Percentiles rank a stretch among this genome's conserved stretches.
Evolutionary conservation across 139 green algal species (phyloP).

Genomic region (Nannochloris sp.): DNA sequence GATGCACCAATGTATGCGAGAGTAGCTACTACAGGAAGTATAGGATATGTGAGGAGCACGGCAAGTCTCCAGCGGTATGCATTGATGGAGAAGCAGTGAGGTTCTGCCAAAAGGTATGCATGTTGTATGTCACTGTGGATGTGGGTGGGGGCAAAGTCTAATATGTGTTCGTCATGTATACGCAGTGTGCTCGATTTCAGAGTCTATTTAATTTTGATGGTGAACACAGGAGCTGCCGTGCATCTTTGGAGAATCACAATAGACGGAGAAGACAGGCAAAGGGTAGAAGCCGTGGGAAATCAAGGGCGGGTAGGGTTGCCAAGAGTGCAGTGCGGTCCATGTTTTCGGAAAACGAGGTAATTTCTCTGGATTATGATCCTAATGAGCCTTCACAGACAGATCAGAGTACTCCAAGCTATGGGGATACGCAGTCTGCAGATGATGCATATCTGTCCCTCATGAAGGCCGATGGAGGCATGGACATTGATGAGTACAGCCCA

Average conservation of each 20-base stretch:
- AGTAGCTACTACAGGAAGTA: slow-evolving; percentile 7
- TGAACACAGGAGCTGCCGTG: slow-evolving; percentile 61
- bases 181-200: slow-evolving; percentile 72
- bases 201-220: slow-evolving; percentile 71
- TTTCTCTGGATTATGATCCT: no score
- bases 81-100: slow-evolving; percentile 1
- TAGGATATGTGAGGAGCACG: slow-evolving; percentile 4
- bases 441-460: no score
- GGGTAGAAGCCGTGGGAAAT: background rate
- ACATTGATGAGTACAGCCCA: no score
- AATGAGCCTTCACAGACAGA: no score
- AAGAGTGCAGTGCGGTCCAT: no score
- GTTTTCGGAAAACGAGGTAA: no score
- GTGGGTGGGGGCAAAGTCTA: no score
- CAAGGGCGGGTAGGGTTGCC: background rate
- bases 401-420: no score
- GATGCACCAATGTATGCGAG: slow-evolving; percentile 2
- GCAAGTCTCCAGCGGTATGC: slow-evolving; percentile 1
- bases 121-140: slow-evolving; percentile 39
- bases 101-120: slow-evolving; percentile 14
- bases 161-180: no score
- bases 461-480: no score
- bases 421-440: no score
- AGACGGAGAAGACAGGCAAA: slow-evolving; percentile 2
- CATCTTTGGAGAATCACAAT: slow-evolving; percentile 38